Evolutionary conservation across 108 stramenopile genomes (phyloP).

Genomic region (Chaetoceros tenuissimus): DNA sequence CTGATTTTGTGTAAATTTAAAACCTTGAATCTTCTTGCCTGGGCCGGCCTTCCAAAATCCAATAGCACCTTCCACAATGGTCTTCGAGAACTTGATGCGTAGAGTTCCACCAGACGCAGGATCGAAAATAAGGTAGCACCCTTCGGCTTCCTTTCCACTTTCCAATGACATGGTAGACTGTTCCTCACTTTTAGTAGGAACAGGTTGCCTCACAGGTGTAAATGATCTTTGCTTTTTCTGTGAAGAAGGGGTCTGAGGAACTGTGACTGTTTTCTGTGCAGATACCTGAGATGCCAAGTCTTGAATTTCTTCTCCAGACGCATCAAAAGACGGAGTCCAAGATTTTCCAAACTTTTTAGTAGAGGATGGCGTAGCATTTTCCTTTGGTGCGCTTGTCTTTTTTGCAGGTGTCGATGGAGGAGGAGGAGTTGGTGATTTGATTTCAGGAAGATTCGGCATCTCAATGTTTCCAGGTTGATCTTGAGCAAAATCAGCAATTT

Average conservation of each 20-base stretch:
- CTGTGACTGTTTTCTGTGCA: no score
- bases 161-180: no score
- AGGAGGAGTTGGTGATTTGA: neutral
- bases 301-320: no score
- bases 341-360: neutral
- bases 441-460: neutral
- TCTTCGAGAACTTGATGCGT: conserved; percentile 26
- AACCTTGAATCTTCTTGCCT: conserved; percentile 32
- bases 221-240: no score
- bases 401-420: neutral
- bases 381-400: neutral
- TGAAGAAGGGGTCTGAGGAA: no score
- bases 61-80: conserved; percentile 23
- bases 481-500: neutral
- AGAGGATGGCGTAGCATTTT: no score
- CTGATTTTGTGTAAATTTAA: conserved; percentile 36
- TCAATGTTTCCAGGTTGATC: neutral
- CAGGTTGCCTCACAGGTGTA: no score
- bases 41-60: conserved; percentile 28
- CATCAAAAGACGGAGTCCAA: neutral
- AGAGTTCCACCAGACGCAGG: conserved; percentile 27
- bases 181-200: no score
- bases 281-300: no score
- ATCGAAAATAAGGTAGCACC: conserved; percentile 34
- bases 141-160: no score